Evolutionary conservation across 805 yeast genomes (phyloP), one percentile per base, ranked within the genome.

Genomic region (Scheffersomyces spartinae): DNA sequence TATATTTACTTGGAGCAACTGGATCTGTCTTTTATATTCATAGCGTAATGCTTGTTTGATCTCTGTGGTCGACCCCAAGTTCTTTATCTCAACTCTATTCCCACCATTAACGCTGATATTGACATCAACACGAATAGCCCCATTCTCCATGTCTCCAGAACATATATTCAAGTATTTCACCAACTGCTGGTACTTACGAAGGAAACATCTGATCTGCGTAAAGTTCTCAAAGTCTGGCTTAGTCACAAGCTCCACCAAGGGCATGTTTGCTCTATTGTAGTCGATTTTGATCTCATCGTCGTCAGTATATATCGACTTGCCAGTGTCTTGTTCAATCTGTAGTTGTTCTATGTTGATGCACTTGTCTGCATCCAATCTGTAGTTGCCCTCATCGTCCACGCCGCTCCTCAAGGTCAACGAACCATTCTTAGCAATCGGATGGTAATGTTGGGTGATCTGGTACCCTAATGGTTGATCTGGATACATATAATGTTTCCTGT

Each of bases 401-500:
- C 64, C 51, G 13, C 53, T 49, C 7, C 40, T 44, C 20, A 88
- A 46, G 13, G 45, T 45, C 16, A 88, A 24, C 12, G 27, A 35
- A 0, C 98, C 98, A 25, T 70, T 62, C 17, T 49, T 56, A 2
- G 95, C 91, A 24, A 82, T 58, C 1, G 97, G 96, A 18, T 64
- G 64, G 45, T 68, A 83, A 43, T 73, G 81, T 51, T 91, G 98
- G 0, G 98, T 91, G 25, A 91, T 79, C 47, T 91, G 98, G 51
- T 85, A 91, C 1, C 98, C 98, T 27, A 80, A 52, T 0, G 98
- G 98, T 47, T 91, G 97, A 49, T 91, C 98, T 1, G 86, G 88
- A 48, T 91, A 91, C 49, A 91, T 85, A 48, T 91, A 91, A 47
- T 91, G 98, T 49, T 91, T 91, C 37, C 98, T 61, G 44, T 91